Evolutionary conservation across 2,329 filamentous ascomycete genomes (phyloP).

Genomic region (Neoascochyta sp.): DNA sequence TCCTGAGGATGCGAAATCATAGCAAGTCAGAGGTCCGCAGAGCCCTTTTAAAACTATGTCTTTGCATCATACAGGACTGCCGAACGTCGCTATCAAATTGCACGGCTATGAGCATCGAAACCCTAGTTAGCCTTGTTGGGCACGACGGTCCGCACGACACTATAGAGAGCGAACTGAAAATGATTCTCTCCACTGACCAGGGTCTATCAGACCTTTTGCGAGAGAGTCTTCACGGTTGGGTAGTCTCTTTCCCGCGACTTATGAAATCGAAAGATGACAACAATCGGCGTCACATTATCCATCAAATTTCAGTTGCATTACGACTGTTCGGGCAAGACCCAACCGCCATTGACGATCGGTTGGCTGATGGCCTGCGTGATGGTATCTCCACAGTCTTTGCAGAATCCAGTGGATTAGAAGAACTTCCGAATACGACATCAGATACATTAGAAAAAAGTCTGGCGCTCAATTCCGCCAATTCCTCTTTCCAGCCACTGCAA

Average conservation of each 20-base stretch:
- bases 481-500: conserved; percentile 58
- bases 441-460: conserved; percentile 13
- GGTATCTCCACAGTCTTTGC: conserved; percentile 58
- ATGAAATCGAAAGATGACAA: conserved; percentile 82
- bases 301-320: conserved; percentile 72
- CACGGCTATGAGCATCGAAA: conserved; percentile 71
- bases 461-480: conserved; percentile 15
- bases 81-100: conserved; percentile 67
- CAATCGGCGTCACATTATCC: conserved; percentile 68
- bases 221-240: conserved; percentile 73
- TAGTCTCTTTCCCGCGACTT: conserved; percentile 71
- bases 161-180: conserved; percentile 47
- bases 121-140: conserved; percentile 63
- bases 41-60: conserved; percentile 67
- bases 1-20: conserved; percentile 72
- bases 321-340: conserved; percentile 61
- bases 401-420: conserved; percentile 25
- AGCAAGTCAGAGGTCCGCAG: conserved; percentile 64
- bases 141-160: conserved; percentile 47
- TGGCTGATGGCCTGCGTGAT: conserved; percentile 69
- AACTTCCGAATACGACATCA: conserved; percentile 11
- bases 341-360: conserved; percentile 62
- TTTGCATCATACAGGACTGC: conserved; percentile 75
- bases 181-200: conserved; percentile 61
- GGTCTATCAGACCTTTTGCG: conserved; percentile 63